Evolutionary conservation across 2,329 filamentous ascomycete genomes (phyloP), one percentile per base, ranked within the genome.

Genomic region (Colletotrichum kahawae): DNA sequence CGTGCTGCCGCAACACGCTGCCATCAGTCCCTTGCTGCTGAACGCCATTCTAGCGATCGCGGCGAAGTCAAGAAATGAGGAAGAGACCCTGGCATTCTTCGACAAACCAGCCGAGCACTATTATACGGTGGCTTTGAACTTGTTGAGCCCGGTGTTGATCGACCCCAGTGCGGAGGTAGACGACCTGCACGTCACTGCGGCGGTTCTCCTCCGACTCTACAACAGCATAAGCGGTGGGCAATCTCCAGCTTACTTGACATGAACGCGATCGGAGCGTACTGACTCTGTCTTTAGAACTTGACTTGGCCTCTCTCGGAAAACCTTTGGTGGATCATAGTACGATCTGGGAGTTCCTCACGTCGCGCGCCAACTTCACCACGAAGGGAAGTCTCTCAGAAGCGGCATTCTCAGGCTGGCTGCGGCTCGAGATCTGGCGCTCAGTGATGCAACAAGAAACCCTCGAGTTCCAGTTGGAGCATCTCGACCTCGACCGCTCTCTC

Each of bases 21-120:
- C 70, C 4, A 24, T 69, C 14, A 70, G 66, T 10, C 65, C 65
- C 1, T 12, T 57, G 33, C 31, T 73, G 16, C 65, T 73, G 9
- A 69, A 73, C n/a, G 57, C 65, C 18, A 21, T 73, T 18, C 27
- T 73, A 6, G 70, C 70, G 5, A 27, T 70, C 2, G 18, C 70
- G 7, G 70, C 65, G 3, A 73, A 64, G 33, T 69, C 57, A 2
- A 64, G 43, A 4, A 57, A 73, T 14, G 29, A 43, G 7, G 43
- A 56, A 2, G 57, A 2, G 1, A 34, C 21, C 5, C 56, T 73
- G 1, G 48, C 48, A 4, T 70, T 73, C 14, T 73, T 70, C 14
- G 66, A 73, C 14, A 73, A 73, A 27, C 56, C 70, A 6, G 70
- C 70, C 5, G 59, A 70, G 7, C 57, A 67, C 4, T 73, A 73